phyloP scores from a whole-genome alignment of 345 rosid genomes.

The Lepidium africanum region DNA sequence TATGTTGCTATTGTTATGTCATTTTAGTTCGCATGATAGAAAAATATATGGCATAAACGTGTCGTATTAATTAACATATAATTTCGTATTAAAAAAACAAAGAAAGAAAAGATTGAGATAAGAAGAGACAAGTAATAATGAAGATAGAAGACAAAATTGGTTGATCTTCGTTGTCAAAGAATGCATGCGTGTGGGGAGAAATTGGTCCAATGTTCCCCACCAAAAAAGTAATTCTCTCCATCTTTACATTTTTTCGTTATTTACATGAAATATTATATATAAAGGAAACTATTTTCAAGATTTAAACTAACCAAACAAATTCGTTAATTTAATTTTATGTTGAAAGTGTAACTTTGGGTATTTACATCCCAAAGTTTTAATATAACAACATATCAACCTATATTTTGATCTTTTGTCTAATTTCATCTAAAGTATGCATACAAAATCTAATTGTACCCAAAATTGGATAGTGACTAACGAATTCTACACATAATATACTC shows the following conservation, averaged over 20 bases:
- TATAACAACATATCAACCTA: too few relatives aligned
- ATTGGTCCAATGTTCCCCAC: conserved; percentile 28
- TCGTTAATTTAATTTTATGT: too few relatives aligned
- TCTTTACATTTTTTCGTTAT: neutral
- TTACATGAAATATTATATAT: neutral
- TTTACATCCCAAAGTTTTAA: too few relatives aligned
- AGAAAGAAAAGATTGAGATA: neutral
- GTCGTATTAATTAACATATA: neutral
- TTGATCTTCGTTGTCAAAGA: conserved; percentile 22
- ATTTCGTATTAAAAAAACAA: neutral
- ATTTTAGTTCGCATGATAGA: too few relatives aligned
- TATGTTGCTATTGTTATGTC: too few relatives aligned
- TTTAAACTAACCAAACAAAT: neutral
- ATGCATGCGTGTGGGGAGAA: conserved; percentile 27
- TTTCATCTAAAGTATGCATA: too few relatives aligned
- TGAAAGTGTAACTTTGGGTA: too few relatives aligned
- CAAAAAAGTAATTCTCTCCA: neutral
- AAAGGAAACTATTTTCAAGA: neutral
- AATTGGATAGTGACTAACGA: too few relatives aligned
- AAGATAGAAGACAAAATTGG: conserved; percentile 23
- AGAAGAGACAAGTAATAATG: conserved; percentile 15
- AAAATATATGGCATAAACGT: neutral
- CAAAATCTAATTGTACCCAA: too few relatives aligned
- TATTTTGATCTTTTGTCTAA: too few relatives aligned
- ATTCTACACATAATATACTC: too few relatives aligned